Evolutionary conservation across 2,329 filamentous ascomycete genomes (phyloP).

Genomic region (Zasmidium cellare): DNA sequence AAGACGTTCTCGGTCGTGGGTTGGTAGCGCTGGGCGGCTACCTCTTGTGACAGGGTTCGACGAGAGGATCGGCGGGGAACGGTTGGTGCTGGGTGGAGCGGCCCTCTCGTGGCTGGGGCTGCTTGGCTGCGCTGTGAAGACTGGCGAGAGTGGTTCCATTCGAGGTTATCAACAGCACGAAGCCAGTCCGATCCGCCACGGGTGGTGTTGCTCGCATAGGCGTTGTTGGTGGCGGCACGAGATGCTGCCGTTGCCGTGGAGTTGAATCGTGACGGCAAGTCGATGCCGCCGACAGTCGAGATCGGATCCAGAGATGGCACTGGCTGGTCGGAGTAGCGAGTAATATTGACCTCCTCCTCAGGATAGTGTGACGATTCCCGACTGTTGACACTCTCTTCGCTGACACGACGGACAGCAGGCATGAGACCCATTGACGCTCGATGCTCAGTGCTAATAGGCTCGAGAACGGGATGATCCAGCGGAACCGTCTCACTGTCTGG

Average conservation of each 20-base stretch:
- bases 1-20: conserved; percentile 19
- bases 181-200: conserved; percentile 28
- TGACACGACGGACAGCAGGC: conserved; percentile 13
- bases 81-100: conserved; percentile 13
- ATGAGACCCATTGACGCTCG: conserved; percentile 18
- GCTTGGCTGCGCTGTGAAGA: conserved; percentile 6
- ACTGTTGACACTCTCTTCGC: conserved; percentile 11
- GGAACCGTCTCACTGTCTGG: conserved; percentile 22
- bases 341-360: conserved; percentile 2
- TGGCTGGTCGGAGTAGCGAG: conserved; percentile 22
- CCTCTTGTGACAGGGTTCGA: conserved; percentile 24
- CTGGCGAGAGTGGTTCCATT: conserved; percentile 25
- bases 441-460: conserved; percentile 23
- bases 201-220: neutral
- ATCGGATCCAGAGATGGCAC: conserved; percentile 31
- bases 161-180: conserved; percentile 27
- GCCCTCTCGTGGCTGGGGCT: neutral
- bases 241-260: conserved; percentile 18
- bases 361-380: conserved; percentile 6
- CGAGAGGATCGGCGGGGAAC: conserved; percentile 28
- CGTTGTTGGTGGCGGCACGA: conserved; percentile 6
- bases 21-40: conserved; percentile 10
- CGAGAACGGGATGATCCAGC: conserved; percentile 17
- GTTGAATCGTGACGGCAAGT: conserved; percentile 33
- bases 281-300: conserved; percentile 28